A percentile compares a stretch with the other conserved stretches of the same genome.
Evolutionary conservation across 306 rosid species (phyloP).

Genomic region (Luffa acutangula): DNA sequence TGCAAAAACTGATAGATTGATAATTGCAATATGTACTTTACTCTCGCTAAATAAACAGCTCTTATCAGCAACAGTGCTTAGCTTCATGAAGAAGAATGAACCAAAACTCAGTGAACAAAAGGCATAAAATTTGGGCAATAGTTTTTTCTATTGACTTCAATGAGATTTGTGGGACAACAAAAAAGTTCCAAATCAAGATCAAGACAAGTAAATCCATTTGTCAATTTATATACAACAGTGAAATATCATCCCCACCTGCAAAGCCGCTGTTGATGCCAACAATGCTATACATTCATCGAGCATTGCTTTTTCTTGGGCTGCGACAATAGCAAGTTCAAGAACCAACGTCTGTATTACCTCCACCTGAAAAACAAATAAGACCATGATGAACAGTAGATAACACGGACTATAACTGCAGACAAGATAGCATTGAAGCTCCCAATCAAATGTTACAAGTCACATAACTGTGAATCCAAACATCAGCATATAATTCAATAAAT

Average conservation of each 20-base stretch:
- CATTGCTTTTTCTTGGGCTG: slow-evolving; percentile 75
- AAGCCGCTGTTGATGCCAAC: slow-evolving; percentile 56
- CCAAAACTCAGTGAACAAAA: too few species aligned
- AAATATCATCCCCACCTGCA: slow-evolving; percentile 54
- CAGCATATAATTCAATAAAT: background rate
- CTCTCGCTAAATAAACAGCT: too few species aligned
- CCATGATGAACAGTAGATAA: background rate
- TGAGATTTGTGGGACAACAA: background rate
- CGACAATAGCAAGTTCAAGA: slow-evolving; percentile 66
- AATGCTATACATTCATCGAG: slow-evolving; percentile 74
- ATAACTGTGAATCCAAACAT: background rate
- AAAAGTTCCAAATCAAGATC: background rate
- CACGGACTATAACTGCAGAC: background rate
- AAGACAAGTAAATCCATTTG: background rate
- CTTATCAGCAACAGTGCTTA: too few species aligned
- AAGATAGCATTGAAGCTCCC: background rate
- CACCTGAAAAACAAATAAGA: slow-evolving; percentile 36
- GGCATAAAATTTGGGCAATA: background rate
- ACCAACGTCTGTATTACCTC: slow-evolving; percentile 59
- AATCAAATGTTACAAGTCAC: background rate
- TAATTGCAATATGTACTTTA: too few species aligned
- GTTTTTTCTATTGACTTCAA: background rate
- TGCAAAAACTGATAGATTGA: background rate
- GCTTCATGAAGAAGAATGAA: too few species aligned
- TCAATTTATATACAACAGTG: background rate